Percentiles rank a stretch among this genome's conserved stretches.
These are phyloP conservation scores for Candida vartiovaarae DNA, from an alignment of 805 yeast genomes.

Conservation along the genomic window DNA sequence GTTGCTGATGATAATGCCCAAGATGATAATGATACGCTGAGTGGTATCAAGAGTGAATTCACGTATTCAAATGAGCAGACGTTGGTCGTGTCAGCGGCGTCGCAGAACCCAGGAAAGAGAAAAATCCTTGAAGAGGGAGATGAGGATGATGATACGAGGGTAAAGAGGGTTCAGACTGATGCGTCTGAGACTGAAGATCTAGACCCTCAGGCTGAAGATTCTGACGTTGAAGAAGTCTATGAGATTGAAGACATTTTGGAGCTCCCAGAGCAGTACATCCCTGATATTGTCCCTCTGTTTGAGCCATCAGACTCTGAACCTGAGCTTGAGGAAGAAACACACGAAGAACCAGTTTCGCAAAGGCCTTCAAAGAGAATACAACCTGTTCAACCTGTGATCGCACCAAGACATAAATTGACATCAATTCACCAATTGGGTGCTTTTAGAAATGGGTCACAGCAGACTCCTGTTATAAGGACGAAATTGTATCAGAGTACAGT, in stretches of 20 bases:
- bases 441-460: conserved; percentile 6
- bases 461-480: neutral
- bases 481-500: conserved; percentile 1
- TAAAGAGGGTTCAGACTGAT: neutral
- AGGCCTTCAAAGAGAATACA: neutral
- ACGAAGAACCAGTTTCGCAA: too few species aligned
- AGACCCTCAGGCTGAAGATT: neutral
- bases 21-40: conserved; percentile 1
- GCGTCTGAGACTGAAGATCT: too few species aligned
- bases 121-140: conserved; percentile 1
- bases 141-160: neutral
- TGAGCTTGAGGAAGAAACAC: too few species aligned
- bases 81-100: neutral
- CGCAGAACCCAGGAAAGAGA: neutral
- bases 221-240: neutral
- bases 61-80: neutral
- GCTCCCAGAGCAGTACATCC: too few species aligned
- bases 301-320: too few species aligned
- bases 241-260: neutral
- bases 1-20: too few species aligned
- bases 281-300: too few species aligned
- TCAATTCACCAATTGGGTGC: conserved; percentile 7
- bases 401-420: neutral
- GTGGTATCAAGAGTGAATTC: neutral
- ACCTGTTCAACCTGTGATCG: neutral